Conservation (phyloP, 257 asterid species). For the Solanum bulbocastanum region DNA sequence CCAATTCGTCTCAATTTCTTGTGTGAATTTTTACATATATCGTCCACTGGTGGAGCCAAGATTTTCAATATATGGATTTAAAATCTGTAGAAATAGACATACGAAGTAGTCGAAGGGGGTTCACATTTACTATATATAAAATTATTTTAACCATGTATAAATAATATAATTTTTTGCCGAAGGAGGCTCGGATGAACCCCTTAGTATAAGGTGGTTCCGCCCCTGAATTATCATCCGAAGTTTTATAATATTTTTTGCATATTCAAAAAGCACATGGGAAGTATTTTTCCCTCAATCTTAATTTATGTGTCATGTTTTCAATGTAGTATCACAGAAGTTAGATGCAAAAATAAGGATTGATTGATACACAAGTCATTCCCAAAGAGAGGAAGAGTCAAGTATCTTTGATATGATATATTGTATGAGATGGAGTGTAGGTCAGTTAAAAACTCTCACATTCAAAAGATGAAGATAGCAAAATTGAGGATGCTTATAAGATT, state of each 20-base stretch:
- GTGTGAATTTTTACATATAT: not conserved
- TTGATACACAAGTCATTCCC: too few species aligned
- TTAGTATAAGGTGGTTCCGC: too few species aligned
- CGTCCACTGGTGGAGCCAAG: too few species aligned
- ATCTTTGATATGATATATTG: not conserved
- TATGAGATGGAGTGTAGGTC: not conserved
- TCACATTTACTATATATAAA: too few species aligned
- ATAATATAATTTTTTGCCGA: too few species aligned
- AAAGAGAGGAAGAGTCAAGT: not conserved
- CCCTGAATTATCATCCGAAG: not conserved
- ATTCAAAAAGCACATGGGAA: not conserved
- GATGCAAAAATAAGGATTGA: not conserved
- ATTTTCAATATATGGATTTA: too few species aligned
- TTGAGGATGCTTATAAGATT: not conserved
- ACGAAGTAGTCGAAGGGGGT: too few species aligned
- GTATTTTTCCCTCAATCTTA: not conserved
- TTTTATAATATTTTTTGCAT: not conserved
- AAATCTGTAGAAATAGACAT: too few species aligned
- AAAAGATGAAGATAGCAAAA: not conserved
- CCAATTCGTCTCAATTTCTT: not conserved
- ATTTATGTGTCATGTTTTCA: not conserved
- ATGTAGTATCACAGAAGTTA: rapidly evolving
- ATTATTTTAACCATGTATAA: too few species aligned
- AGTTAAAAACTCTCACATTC: not conserved
- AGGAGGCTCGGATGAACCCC: too few species aligned